Percentiles rank a stretch among this genome's conserved stretches.
Evolutionary conservation across 2,329 filamentous ascomycete genomes (phyloP).

Genomic region (Stachybotrys chartarum): DNA sequence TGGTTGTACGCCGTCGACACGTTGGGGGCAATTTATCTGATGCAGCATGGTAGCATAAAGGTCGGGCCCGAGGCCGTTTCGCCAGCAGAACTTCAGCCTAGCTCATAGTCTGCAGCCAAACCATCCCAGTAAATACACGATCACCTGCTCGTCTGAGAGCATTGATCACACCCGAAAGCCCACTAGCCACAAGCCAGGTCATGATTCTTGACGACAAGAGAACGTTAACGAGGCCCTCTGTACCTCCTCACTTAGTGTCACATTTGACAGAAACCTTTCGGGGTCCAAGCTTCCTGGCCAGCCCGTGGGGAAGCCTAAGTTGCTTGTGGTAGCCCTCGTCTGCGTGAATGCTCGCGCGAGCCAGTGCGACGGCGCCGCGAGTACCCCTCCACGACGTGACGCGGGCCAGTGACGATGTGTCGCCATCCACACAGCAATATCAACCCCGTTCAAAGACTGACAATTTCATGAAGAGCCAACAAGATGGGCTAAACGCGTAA

Average conservation of each 20-base stretch:
- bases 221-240: not conserved
- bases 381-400: not conserved
- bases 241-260: not conserved
- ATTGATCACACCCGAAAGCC: not conserved
- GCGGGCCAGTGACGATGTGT: not conserved
- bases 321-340: not conserved
- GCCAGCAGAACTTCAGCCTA: not conserved
- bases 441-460: not conserved
- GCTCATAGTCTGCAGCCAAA: not conserved
- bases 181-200: not conserved
- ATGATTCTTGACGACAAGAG: not conserved
- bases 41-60: not conserved
- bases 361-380: not conserved
- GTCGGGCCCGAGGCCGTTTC: not conserved
- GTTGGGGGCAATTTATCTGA: not conserved
- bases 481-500: too few relatives aligned
- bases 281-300: not conserved
- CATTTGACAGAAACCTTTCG: not conserved
- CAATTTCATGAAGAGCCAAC: too few relatives aligned
- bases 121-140: not conserved
- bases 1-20: not conserved
- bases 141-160: not conserved
- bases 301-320: not conserved
- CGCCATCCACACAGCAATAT: not conserved
- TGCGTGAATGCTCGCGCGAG: not conserved